Evolutionary conservation across 148 eudicot genomes (phyloP).

Genomic region (Arctostaphylos glauca): DNA sequence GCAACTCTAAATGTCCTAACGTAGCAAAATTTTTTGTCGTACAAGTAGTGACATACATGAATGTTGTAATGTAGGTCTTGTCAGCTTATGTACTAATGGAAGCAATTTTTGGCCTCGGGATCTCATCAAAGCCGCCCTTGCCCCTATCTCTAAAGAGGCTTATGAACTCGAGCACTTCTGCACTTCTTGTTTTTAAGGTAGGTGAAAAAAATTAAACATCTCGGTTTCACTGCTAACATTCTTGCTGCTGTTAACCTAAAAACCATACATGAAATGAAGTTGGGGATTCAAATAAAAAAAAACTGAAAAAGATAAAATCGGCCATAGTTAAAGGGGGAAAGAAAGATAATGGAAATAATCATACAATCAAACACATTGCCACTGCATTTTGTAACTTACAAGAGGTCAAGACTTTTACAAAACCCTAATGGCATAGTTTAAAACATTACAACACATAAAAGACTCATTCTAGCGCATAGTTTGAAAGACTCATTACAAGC

Average conservation of each 20-base stretch:
- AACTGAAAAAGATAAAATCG: not conserved
- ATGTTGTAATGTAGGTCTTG: too few species aligned
- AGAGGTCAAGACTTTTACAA: slow-evolving; percentile 4
- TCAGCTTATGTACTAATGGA: too few species aligned
- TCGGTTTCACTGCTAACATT: not conserved
- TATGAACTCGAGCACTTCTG: too few species aligned
- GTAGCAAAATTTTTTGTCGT: too few species aligned
- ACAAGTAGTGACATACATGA: too few species aligned
- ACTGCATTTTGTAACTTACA: not conserved
- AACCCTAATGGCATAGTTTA: not conserved
- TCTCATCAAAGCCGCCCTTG: too few species aligned
- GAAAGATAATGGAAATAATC: not conserved
- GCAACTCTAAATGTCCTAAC: too few species aligned
- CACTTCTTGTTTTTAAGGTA: too few species aligned
- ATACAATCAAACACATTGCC: not conserved
- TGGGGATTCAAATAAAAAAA: not conserved
- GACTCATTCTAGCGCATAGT: not conserved
- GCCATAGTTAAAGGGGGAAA: too few species aligned
- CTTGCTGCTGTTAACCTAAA: not conserved
- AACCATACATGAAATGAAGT: not conserved
- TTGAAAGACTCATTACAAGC: not conserved
- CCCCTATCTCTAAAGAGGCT: too few species aligned
- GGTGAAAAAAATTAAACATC: too few species aligned
- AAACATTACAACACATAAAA: not conserved
- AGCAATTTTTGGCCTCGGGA: too few species aligned